Base-by-base conservation (phyloP, 371 early-diverging fungal species). In the Mucor lusitanicus region DNA sequence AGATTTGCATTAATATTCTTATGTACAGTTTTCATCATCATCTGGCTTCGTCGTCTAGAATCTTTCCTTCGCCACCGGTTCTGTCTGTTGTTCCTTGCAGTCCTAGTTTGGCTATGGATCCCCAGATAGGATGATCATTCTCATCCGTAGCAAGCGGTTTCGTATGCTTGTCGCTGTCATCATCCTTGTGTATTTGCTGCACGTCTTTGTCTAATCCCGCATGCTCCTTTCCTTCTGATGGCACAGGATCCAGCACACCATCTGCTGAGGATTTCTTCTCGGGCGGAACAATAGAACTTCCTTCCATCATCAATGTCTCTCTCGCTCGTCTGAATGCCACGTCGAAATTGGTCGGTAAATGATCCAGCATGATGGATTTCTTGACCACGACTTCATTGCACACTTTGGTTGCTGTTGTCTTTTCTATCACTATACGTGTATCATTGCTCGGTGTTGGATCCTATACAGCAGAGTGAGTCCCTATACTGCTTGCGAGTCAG, bases 331-430 rank as follows among this genome's bases (percentile, higher is more conserved):
- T 55, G 57, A 84, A 81, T 9, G 82, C 76, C 6, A 84, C 59
- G 32, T 84, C 84, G 67, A 81, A 84, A 58, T 81, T 81, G 4
- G 78, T 76, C 0, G 84, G 84, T 15, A 84, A 63, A 69, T 84
- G 84, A 56, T 84, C 84, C 12, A 81, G 58, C n/a, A 84, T 46
- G 30, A 81, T 81, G 5, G 80, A 80, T 15, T 75, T 70, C 28
- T 76, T 68, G 17, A 84, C 67, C 17, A 84, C 78, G 1, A 81
- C 59, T 58, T 84, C 84, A 19, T 73, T 70, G 3, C 76, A 84
- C 6, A 81, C 84, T 30, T 70, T 73, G 0, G 23, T 37, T 37
- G 79, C 70, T 33, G 63, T 73, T 46, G 82, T 77, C 33, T 77
- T 67, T 72, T 84, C 84, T 19, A 82, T 71, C 0, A 79, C 77